Evolutionary conservation across 2,329 filamentous ascomycete species (phyloP), one percentile per base, ranked within the genome.

Genomic region (Dissoconium aciculare): DNA sequence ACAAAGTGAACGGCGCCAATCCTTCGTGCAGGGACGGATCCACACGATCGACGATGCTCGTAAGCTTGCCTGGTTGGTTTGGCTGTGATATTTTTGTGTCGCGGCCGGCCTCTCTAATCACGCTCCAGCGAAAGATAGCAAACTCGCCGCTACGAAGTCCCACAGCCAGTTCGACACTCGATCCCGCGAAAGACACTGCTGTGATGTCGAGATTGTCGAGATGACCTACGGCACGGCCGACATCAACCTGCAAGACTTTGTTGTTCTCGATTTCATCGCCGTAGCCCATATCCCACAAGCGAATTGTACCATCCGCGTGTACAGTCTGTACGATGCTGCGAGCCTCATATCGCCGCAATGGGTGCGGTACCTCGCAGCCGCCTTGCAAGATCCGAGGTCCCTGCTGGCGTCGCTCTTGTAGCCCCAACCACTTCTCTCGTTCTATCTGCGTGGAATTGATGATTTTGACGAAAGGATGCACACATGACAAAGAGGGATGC

Each of bases 221-320:
- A n/a, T 82, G 72, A 31, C 78, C 79, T 4, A 95, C 63, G 2
- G 87, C 81, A 40, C 82, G 70, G 5, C 80, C 78, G 21, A 95
- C 64, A 47, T 98, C 87, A 4, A 92, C 74, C 57, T 98, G 87
- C 14, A 95, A 60, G 31, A 82, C 67, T 3, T 66, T 64, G 9
- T 72, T 67, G 46, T 95, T 95, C 54, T 98, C 89, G 30, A 98
- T 79, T 47, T 94, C 82, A 49, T 98, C 89, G 10, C 74, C 80
- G 47, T 92, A 80, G 0, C 89, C 89, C 12, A 78, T 72, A 55
- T 98, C 89, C 84, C 85, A 98, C 5, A 95, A 63, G 17, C 85
- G 69, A n/a, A 98, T 65, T 0, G 80, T 91, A 31, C 85, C 83
- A 55, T 98, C 89, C 3, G 78, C 83, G 53, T 98, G 87, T 0